phyloP scores from a whole-genome alignment of 2,329 filamentous ascomycete species.

The Chrysoporthe cubensis region DNA sequence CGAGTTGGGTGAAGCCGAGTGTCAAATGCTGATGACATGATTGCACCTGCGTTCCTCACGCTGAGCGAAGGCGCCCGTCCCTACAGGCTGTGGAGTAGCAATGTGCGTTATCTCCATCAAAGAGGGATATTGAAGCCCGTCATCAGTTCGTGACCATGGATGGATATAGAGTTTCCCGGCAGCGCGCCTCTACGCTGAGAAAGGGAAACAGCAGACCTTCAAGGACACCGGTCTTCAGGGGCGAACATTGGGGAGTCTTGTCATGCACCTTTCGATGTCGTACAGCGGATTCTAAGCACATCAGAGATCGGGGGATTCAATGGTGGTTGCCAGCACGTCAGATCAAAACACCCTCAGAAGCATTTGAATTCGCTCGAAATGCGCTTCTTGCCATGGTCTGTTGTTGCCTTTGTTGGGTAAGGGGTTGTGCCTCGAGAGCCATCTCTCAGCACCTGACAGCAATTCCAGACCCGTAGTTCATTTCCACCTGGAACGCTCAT shows the following conservation, averaged over 20 bases:
- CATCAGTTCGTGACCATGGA: neutral
- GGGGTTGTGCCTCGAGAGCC: slow-evolving; percentile 7
- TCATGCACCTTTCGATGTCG: no score
- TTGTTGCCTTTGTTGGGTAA: slow-evolving; percentile 13
- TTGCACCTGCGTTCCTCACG: neutral
- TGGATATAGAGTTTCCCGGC: neutral
- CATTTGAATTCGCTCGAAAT: neutral
- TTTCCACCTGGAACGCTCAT: slow-evolving; percentile 5
- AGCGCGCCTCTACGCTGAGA: neutral
- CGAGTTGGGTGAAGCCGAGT: neutral
- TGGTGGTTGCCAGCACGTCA: neutral
- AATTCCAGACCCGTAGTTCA: neutral
- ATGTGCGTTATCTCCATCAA: neutral
- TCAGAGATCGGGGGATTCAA: neutral
- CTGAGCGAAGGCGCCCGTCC: neutral
- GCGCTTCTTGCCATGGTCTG: slow-evolving; percentile 10
- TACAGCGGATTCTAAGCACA: no score
- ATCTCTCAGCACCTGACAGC: neutral
- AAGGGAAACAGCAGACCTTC: neutral
- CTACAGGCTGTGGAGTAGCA: no score
- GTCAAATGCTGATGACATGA: neutral
- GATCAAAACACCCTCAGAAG: neutral
- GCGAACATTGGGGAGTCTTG: neutral
- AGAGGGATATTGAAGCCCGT: neutral
- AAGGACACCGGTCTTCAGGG: neutral